Evolutionary conservation across 345 rosid genomes (phyloP).

Genomic region (Aquilaria sinensis): DNA sequence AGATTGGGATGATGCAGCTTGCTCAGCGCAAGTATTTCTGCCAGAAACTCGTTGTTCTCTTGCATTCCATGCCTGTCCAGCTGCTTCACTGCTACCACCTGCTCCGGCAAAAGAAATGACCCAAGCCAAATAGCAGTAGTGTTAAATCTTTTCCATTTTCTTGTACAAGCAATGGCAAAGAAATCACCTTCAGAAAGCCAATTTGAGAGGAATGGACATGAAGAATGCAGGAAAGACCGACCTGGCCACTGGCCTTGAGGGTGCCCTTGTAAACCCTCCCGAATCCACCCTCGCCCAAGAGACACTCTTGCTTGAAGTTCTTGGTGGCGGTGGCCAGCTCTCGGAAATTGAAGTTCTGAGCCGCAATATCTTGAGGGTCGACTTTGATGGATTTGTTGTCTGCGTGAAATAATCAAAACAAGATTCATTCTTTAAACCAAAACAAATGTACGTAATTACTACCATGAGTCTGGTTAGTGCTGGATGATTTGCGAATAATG

Average conservation of each 20-base stretch:
- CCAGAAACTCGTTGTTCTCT: conserved; percentile 40
- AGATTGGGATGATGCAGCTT: conserved; percentile 36
- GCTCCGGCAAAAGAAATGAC: too few relatives aligned
- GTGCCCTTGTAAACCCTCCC: conserved; percentile 77
- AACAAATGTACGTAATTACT: too few relatives aligned
- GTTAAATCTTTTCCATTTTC: too few relatives aligned
- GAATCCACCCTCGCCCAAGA: conserved; percentile 74
- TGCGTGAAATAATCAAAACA: not conserved
- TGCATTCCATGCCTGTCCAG: conserved; percentile 45
- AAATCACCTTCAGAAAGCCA: too few relatives aligned
- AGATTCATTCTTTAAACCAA: not conserved
- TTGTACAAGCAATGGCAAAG: too few relatives aligned
- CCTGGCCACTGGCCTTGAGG: conserved; percentile 56
- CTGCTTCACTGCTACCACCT: conserved; percentile 55
- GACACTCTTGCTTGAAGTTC: conserved; percentile 67
- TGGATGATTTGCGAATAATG: too few relatives aligned
- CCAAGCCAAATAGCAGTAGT: too few relatives aligned
- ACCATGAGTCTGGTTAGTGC: too few relatives aligned
- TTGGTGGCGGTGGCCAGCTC: conserved; percentile 73
- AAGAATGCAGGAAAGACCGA: conserved; percentile 2
- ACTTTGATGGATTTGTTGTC: not conserved
- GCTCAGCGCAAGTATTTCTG: conserved; percentile 29
- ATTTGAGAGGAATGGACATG: too few relatives aligned
- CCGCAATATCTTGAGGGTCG: conserved; percentile 15
- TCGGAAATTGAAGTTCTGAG: conserved; percentile 40